These are phyloP conservation scores for Pseudogymnoascus verrucosus DNA, from an alignment of 2,329 filamentous ascomycete species.

Conservation along the genomic window DNA sequence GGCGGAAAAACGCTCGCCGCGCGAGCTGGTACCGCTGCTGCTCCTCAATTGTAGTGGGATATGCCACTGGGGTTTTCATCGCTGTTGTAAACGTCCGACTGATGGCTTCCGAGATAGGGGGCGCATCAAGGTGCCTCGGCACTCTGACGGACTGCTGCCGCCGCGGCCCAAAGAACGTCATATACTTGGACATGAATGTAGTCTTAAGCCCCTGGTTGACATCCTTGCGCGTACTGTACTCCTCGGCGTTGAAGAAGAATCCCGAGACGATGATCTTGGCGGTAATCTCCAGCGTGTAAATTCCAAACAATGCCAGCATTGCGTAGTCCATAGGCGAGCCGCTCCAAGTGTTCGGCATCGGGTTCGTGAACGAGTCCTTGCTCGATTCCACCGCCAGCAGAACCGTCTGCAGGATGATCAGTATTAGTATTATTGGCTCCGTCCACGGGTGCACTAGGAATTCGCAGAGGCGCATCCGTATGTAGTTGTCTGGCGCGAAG, in stretches of 20 bases:
- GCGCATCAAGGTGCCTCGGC: slow-evolving; percentile 17
- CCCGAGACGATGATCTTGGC: slow-evolving; percentile 88
- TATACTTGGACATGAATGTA: slow-evolving; percentile 68
- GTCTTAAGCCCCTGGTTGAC: slow-evolving; percentile 65
- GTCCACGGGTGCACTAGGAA: slow-evolving; percentile 77
- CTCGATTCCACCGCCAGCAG: slow-evolving; percentile 80
- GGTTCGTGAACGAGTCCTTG: slow-evolving; percentile 57
- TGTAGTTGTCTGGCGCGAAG: slow-evolving; percentile 67
- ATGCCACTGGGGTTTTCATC: slow-evolving; percentile 43
- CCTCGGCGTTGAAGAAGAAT: slow-evolving; percentile 78
- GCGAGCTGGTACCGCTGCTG: slow-evolving; percentile 81
- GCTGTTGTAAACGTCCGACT: slow-evolving; percentile 64
- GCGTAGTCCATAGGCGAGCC: slow-evolving; percentile 36
- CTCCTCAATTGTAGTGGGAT: slow-evolving; percentile 58
- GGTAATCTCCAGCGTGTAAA: slow-evolving; percentile 82
- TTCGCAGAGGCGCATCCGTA: slow-evolving; percentile 71
- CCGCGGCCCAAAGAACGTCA: slow-evolving; percentile 73
- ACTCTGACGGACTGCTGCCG: slow-evolving; percentile 40
- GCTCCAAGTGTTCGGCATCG: slow-evolving; percentile 59
- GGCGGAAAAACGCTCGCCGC: slow-evolving; percentile 82
- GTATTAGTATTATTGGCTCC: slow-evolving; percentile 75
- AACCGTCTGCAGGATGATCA: slow-evolving; percentile 83
- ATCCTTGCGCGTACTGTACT: slow-evolving; percentile 80
- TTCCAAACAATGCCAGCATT: slow-evolving; percentile 71
- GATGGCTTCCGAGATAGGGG: slow-evolving; percentile 47